These are phyloP conservation scores for Begonia fuchsioides DNA, from an alignment of 306 rosid genomes.

Conservation along the genomic window DNA sequence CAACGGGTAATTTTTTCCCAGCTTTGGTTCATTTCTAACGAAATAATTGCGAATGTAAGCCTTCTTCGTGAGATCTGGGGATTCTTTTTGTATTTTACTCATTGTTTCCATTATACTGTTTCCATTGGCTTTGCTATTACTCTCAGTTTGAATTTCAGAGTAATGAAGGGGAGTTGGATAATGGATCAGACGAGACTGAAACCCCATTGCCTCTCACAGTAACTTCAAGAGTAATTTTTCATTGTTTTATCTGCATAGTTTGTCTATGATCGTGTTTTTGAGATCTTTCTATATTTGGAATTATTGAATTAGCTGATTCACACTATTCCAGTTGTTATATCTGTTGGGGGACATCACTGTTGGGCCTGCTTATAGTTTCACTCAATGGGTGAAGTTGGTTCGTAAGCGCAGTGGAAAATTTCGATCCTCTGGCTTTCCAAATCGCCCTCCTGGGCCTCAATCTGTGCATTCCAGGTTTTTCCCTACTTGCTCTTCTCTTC, in stretches of 20 bases:
- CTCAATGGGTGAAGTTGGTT: conserved; percentile 85
- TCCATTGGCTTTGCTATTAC: not conserved
- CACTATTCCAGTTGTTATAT: conserved; percentile 46
- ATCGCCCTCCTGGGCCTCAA: conserved; percentile 18
- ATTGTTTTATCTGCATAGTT: not conserved
- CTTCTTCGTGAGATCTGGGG: not conserved
- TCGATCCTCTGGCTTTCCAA: conserved; percentile 65
- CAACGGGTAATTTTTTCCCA: not conserved
- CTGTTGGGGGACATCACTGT: conserved; percentile 81
- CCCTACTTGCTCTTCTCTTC: conserved; percentile 4
- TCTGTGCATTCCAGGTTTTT: conserved; percentile 39
- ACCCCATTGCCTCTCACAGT: conserved; percentile 60
- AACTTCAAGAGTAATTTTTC: conserved; percentile 50
- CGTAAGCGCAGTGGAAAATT: conserved; percentile 56
- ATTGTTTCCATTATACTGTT: not conserved
- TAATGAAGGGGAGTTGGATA: conserved; percentile 24
- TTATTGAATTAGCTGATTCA: not conserved
- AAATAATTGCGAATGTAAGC: not conserved
- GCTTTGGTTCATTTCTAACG: not conserved
- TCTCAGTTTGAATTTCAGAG: not conserved
- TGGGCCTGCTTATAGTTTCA: conserved; percentile 68
- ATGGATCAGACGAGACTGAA: conserved; percentile 35
- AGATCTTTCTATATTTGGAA: not conserved
- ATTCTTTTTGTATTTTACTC: no score
- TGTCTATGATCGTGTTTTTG: not conserved